Base-by-base conservation (phyloP, 202 grass and related monocot species). In the Setaria italica region DNA sequence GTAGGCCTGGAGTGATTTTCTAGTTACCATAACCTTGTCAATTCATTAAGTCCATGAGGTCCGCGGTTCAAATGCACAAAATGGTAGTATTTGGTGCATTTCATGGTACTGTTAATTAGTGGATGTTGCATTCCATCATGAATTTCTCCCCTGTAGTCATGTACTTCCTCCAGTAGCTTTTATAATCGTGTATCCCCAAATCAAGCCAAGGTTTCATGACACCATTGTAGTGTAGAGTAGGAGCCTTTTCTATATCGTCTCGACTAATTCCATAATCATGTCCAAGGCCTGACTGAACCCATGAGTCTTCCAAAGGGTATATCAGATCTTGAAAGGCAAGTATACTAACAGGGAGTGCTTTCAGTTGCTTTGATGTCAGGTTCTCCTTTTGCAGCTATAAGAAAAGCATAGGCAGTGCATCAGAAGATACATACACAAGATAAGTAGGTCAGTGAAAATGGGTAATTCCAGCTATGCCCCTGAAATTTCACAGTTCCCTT, bases 181-280 rank as follows among this genome's bases (percentile, higher is more conserved):
- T 96, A 33, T 99, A 99, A 62, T 82, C 66, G 2, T 87, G 87
- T 89, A 98, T 93, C 33, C 87, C 93, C 82, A 96, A 77, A 77
- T 99, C 97, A 81, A 99, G 97, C 97, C 97, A 99, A 64, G 97
- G 97, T 90, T 99, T 99, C 97, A 99, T 99, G 65, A 96, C 90
- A 59, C 97, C 97, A 67, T 96, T 99, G 59, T 94, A 99, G 83
- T 99, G 97, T 65, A 99, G 76, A 71, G 86, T 72, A 37, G 81
- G 82, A 48, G 92, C 94, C 77, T 82, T 90, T 75, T 87, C 71
- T 81, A 99, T 82, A 39, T 86, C 59, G 6, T 32, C 33, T 21
- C 10, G 79, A n/a, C 56, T 72, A 81, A 99, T 86, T 92, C 85
- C 85, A 70, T 96, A 96, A 64, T 96, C 80, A 76, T 94, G 84